These are phyloP conservation scores for Heliocybe sulcata DNA, from an alignment of 1,284 basidiomycete genomes.

Conservation along the genomic window DNA sequence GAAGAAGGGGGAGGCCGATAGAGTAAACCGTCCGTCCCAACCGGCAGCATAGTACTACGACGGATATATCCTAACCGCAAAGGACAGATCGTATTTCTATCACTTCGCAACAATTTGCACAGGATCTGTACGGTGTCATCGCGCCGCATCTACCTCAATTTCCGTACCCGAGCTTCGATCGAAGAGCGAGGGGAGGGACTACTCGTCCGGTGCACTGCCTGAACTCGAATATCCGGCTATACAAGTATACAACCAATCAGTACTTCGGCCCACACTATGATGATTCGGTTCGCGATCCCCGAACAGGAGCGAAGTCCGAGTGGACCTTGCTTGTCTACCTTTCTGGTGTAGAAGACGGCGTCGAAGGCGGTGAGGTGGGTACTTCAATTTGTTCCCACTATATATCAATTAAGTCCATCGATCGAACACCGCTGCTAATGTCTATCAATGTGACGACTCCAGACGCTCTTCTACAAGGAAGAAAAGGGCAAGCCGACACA, in stretches of 20 bases:
- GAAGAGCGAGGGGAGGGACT: conserved; percentile 19
- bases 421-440: neutral
- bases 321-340: conserved; percentile 82
- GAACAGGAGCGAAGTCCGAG: conserved; percentile 55
- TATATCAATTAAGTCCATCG: too few species aligned
- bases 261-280: conserved; percentile 76
- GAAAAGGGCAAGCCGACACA: conserved; percentile 42
- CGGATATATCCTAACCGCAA: neutral
- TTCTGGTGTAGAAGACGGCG: conserved; percentile 62
- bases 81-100: conserved; percentile 55
- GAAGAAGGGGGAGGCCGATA: conserved; percentile 69
- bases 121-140: conserved; percentile 42
- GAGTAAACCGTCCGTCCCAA: conserved; percentile 56
- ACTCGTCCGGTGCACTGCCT: conserved; percentile 44
- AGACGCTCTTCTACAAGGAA: conserved; percentile 70
- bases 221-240: conserved; percentile 65
- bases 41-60: neutral
- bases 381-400: neutral
- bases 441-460: neutral
- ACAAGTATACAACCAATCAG: conserved; percentile 60
- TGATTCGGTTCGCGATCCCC: conserved; percentile 52
- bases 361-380: conserved; percentile 67
- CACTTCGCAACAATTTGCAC: conserved; percentile 54
- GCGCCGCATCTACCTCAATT: conserved; percentile 55
- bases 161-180: conserved; percentile 39